Base-by-base conservation (phyloP, 805 yeast species). In the Aciculoconidium aculeatum region DNA sequence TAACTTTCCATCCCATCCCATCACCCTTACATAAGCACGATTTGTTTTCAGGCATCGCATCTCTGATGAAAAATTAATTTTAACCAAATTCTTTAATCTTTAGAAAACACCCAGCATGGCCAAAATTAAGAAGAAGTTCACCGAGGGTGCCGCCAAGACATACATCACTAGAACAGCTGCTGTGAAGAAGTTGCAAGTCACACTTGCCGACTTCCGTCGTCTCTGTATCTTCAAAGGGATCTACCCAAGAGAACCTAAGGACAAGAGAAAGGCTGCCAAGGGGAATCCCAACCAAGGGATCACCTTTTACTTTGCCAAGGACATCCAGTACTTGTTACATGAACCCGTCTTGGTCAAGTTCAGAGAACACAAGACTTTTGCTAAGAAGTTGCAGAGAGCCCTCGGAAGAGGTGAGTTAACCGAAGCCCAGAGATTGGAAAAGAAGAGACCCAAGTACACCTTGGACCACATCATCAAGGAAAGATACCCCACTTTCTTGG, bases 171-270 rank as follows among this genome's bases (percentile, higher is more conserved):
- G 98, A 61, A 80, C 96, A 1, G 96, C 86, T 57, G 98, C 98
- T 4, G 80, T 92, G 28, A 79, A 80, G 59, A 86, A 80, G 54
- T 67, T 92, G 39, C 98, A 92, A 61, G 81, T 92, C 16, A 82
- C 96, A 3, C 69, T 92, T 28, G 96, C 96, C 8, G 98, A 92
- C 62, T 92, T 92, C 74, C 78, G 95, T 64, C 77, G 98, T 51
- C 71, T 92, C 52, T 92, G 98, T 71, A 92, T 92, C 55, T 86
- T 92, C 72, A 92, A 92, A 59, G 98, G 98, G 30, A 88, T 92
- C 41, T 92, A 86, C 54, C 98, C 98, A 31, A 76, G 98, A 55
- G 96, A 87, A 53, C 97, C 97, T 26, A 70, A 88, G 47, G 86
- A 85, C 61, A 92, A 88, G 66, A 86, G 82, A 76, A 88, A 86